These are phyloP conservation scores for Colletotrichum sidae DNA, from an alignment of 2,329 filamentous ascomycete species.

Conservation along the genomic window DNA sequence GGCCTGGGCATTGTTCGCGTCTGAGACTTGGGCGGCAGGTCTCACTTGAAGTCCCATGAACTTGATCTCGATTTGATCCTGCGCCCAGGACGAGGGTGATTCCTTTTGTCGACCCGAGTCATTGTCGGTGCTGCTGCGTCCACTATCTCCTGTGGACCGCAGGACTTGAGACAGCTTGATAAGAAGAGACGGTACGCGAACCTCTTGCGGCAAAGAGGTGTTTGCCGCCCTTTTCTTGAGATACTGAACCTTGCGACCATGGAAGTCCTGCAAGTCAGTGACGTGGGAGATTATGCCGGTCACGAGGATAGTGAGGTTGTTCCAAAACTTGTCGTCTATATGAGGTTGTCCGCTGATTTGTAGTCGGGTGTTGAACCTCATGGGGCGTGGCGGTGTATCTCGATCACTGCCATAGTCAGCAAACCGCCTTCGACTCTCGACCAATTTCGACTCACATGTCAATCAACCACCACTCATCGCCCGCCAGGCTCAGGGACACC, in stretches of 20 bases:
- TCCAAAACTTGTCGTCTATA: constrained; percentile 63
- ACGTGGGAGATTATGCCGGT: constrained; percentile 64
- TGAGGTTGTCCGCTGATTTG: constrained; percentile 58
- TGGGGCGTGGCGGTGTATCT: constrained; percentile 40
- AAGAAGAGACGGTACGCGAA: constrained; percentile 61
- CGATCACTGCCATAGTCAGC: constrained; percentile 42
- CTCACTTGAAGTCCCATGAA: constrained; percentile 60
- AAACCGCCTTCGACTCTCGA: not conserved
- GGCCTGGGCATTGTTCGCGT: constrained; percentile 12
- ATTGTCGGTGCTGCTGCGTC: constrained; percentile 19
- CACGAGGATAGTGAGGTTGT: constrained; percentile 61
- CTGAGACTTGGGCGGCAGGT: constrained; percentile 19
- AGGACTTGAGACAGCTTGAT: constrained; percentile 61
- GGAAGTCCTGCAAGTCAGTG: constrained; percentile 60
- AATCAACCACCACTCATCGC: constrained; percentile 84
- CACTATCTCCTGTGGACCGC: not conserved
- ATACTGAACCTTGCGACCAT: constrained; percentile 57
- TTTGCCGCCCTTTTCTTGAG: constrained; percentile 48
- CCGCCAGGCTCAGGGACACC: constrained; percentile 75
- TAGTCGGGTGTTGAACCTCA: constrained; percentile 45
- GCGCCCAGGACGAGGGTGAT: constrained; percentile 61
- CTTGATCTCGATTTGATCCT: constrained; percentile 68
- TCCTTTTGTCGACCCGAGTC: constrained; percentile 40
- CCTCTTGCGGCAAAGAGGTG: constrained; percentile 53
- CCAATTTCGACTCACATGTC: constrained; percentile 62